These are phyloP conservation scores for Dioscorea cayenensis DNA, from an alignment of 116 monocot species.

Conservation along the genomic window DNA sequence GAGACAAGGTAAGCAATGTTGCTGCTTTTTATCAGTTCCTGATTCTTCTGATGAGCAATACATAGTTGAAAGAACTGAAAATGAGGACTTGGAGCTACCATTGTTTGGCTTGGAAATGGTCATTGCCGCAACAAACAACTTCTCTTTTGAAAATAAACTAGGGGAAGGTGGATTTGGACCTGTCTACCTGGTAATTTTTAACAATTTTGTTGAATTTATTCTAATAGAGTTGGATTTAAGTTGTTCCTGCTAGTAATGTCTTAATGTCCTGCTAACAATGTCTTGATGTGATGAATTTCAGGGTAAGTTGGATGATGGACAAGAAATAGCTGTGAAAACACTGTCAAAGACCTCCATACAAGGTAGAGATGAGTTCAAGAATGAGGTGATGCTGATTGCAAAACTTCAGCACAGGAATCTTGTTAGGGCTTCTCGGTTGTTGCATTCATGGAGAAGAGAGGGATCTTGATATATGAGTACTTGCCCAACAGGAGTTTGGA, in stretches of 20 bases:
- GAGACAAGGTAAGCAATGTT: neutral
- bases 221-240: neutral
- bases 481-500: conserved; percentile 13
- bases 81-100: neutral
- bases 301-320: conserved; percentile 4
- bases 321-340: conserved; percentile 14
- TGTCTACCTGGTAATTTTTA: conserved; percentile 12
- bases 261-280: too few species aligned
- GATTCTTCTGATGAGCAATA: neutral
- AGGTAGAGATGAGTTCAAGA: conserved; percentile 7
- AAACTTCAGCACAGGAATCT: conserved; percentile 10
- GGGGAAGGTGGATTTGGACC: conserved; percentile 19
- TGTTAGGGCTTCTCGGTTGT: conserved; percentile 7
- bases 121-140: conserved; percentile 5
- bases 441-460: conserved; percentile 8
- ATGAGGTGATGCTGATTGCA: conserved; percentile 8
- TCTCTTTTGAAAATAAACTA: conserved; percentile 10
- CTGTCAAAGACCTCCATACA: neutral
- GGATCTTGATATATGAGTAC: conserved; percentile 8
- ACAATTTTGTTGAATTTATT: neutral
- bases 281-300: neutral
- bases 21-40: neutral
- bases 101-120: neutral
- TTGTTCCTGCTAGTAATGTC: too few species aligned
- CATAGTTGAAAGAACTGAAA: neutral